Conservation (phyloP, 148 eudicot genomes). For the Silene conica region DNA sequence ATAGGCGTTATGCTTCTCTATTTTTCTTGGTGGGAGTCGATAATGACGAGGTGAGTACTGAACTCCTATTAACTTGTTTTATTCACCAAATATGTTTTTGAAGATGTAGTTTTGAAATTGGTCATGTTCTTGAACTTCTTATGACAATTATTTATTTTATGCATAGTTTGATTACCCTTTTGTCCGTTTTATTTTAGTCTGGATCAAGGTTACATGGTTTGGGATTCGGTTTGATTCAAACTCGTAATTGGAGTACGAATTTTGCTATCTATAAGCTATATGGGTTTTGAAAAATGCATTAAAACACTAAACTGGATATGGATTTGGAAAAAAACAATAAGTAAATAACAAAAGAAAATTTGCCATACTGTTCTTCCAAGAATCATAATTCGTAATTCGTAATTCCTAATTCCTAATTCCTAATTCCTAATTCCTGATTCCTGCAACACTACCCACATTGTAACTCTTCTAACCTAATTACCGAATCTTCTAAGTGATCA, state of each 20-base stretch:
- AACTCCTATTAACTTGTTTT: not conserved
- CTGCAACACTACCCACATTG: not conserved
- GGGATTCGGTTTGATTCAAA: no score
- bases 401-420: no score
- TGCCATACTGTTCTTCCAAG: no score
- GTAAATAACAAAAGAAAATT: no score
- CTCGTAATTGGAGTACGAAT: no score
- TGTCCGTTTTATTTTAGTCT: not conserved
- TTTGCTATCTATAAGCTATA: no score
- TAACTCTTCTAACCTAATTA: conserved; percentile 1
- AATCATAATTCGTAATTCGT: no score
- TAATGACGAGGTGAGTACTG: conserved; percentile 83
- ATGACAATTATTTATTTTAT: not conserved
- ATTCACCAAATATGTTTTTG: not conserved
- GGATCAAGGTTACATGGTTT: no score
- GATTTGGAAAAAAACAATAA: not conserved
- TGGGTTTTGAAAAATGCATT: no score
- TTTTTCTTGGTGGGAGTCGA: conserved; percentile 99
- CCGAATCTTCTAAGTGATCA: conserved; percentile 4
- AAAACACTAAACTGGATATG: no score
- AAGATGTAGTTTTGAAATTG: not conserved
- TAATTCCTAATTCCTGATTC: no score
- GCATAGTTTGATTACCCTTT: not conserved
- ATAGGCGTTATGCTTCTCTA: conserved; percentile 93
- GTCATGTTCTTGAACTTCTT: not conserved